Evolutionary conservation across 2,329 filamentous ascomycete species (phyloP), one percentile per base, ranked within the genome.

Genomic region (Neurospora crassa): DNA sequence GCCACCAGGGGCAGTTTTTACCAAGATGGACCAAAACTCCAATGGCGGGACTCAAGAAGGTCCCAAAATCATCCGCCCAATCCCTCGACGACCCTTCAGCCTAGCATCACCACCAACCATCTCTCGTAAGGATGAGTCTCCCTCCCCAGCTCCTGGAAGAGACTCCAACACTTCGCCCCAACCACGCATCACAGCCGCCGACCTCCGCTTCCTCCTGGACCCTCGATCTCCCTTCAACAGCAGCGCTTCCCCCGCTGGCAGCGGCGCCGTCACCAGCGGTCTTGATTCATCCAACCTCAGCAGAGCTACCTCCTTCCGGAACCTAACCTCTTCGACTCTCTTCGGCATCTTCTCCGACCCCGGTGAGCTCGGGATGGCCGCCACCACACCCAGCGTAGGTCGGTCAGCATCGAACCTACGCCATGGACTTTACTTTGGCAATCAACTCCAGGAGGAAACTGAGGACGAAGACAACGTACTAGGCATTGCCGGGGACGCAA

Each of bases 251-350:
- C 53, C 53, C 53, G 53, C 53, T 29, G 53, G 24, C 53, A 63
- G 53, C 16, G 53, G 53, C 8, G 53, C 53, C 14, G 53, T n/a
- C 8, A 63, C 53, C 20, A 75, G 69, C 73, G 67, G 77, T 72
- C 70, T 76, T 72, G 78, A 78, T 24, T 74, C 80, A 75, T 72
- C 76, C 68, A 82, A 86, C 69, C 84, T 89, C 74, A 90, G 87
- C 78, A 89, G 92, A 72, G 92, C 90, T 34, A 89, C 91, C 74
- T 97, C 93, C 11, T 88, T 93, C 71, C 84, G 94, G 78, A 97
- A 97, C 79, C 86, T 99, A 72, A 97, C 93, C 4, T 91, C 92
- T 11, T 94, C 93, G 2, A 97, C 96, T 0, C 87, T 99, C 5
- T 92, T 91, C 76, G 95, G 96, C 70, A 99, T 99, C 77, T 99